Evolutionary conservation across 176 grass and related monocot species (phyloP).

Genomic region (Oryza punctata): DNA sequence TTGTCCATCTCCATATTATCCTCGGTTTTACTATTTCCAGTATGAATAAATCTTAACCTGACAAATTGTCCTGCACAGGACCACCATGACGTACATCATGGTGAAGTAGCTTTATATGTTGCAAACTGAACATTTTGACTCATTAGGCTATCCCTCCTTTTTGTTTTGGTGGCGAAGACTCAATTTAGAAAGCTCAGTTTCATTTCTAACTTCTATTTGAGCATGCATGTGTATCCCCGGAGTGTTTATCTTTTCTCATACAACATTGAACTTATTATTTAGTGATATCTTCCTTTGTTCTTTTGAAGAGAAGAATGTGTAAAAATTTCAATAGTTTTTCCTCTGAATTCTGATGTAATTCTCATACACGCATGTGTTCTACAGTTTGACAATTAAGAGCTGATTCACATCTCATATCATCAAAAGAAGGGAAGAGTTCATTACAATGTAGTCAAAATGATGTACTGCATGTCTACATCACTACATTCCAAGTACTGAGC

Average conservation of each 20-base stretch:
- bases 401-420: neutral
- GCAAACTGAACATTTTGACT: neutral
- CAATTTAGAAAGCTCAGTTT: neutral
- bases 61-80: neutral
- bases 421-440: neutral
- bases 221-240: neutral
- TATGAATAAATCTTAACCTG: conserved; percentile 2
- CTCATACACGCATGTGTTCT: neutral
- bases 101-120: conserved; percentile 10
- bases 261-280: neutral
- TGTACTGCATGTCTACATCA: neutral
- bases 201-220: neutral
- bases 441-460: neutral
- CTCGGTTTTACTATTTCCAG: neutral
- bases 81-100: neutral
- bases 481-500: neutral
- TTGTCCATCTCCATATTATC: neutral
- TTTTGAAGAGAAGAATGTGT: conserved; percentile 16
- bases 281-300: neutral
- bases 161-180: neutral
- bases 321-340: neutral
- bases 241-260: neutral
- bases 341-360: neutral
- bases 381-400: neutral
- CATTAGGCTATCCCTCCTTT: neutral